Conservation (phyloP, 768 basidiomycete species). For the Lyophyllum decastes region DNA sequence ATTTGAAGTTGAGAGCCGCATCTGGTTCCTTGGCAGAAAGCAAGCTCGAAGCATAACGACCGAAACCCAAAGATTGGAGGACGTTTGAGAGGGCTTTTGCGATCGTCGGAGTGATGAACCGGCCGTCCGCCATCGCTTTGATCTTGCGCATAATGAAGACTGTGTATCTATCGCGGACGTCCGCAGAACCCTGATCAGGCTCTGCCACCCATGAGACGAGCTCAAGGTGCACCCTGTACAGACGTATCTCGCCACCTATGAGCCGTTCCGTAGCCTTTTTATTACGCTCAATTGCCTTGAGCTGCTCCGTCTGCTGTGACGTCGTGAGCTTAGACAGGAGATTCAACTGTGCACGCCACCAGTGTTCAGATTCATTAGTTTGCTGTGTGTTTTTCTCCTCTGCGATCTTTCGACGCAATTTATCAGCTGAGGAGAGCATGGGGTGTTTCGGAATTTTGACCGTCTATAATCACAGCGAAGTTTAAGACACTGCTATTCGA, state of each 20-base stretch:
- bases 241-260: slow-evolving; percentile 1
- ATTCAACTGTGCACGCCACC: slow-evolving; percentile 56
- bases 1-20: slow-evolving; percentile 46
- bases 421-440: slow-evolving; percentile 27
- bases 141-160: slow-evolving; percentile 49
- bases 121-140: slow-evolving; percentile 41
- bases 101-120: slow-evolving; percentile 35
- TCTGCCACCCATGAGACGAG: slow-evolving; percentile 45
- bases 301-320: slow-evolving; percentile 29
- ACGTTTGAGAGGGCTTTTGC: slow-evolving; percentile 38
- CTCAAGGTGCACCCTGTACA: slow-evolving; percentile 44
- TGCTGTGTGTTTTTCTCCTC: slow-evolving; percentile 45
- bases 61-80: slow-evolving; percentile 50
- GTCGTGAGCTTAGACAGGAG: slow-evolving; percentile 33
- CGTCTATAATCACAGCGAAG: not conserved
- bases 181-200: not conserved
- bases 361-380: slow-evolving; percentile 39
- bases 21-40: slow-evolving; percentile 16
- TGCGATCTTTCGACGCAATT: slow-evolving; percentile 41
- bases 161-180: slow-evolving; percentile 42
- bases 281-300: slow-evolving; percentile 47
- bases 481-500: not conserved
- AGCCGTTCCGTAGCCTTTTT: slow-evolving; percentile 40
- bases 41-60: slow-evolving; percentile 32
- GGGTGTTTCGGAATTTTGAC: slow-evolving; percentile 17